Base-by-base conservation (phyloP, 441 rosid species). In the Pelargonium fulgidum region DNA sequence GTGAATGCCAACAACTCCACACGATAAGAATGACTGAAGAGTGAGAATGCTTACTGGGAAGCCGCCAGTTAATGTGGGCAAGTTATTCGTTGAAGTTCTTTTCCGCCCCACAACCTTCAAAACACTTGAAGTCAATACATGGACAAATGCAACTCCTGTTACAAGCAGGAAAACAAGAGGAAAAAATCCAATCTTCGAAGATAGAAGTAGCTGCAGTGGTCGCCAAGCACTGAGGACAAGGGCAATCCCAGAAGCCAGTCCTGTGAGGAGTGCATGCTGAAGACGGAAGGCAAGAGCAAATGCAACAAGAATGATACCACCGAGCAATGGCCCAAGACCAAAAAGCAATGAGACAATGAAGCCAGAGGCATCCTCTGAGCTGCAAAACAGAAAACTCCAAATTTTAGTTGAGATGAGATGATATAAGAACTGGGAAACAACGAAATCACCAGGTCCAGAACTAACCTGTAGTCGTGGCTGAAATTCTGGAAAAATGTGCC, bases 351-450 rank as follows among this genome's bases (percentile, higher is more conserved):
- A 95, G 72, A 95, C 92, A 44, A 89, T 85, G 82, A 90, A 95
- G 62, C 98, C 98, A 42, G 97, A 92, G 81, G 97, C 99, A 86
- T 92, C 99, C 77, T 90, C 96, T 61, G 95, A 79, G 80, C 99
- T 95, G 91, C 82, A 90, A 62, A 66, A 65, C 24, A 24, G 26
- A 77, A 12, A 70, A 54, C 76, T 7, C 13, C 39, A 56, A 65
- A 1, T 36, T 72, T 74, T 65, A 78, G 62, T 56, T 17, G 42
- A 11, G 14, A 68, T 17, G 42, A 11, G 14, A 68, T 63, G 59
- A 68, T 17, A 68, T 20, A 24, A 24, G 29, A 24, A 24, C 29
- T 24, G 29, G 29, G 29, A 22, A 22, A 22, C 24, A 22, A 22
- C 24, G 24, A 22, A 22, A 22, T 22, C 24, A 22, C 1, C 24